Conservation (phyloP, 805 yeast species). For the Wickerhamomyces canadensis region DNA sequence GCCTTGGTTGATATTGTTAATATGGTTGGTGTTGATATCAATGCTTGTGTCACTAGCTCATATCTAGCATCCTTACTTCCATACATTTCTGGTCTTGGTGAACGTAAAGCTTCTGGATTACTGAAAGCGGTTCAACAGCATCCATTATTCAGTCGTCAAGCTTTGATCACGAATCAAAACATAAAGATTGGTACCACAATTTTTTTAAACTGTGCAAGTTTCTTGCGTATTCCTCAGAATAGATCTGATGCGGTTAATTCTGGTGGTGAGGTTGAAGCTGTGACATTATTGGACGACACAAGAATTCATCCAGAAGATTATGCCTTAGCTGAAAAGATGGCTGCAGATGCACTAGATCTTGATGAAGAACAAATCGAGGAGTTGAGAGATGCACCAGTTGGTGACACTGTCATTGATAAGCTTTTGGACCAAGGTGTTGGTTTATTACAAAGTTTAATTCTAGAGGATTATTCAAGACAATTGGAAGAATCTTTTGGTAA, state of each 20-base stretch:
- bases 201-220: constrained; percentile 89
- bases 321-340: constrained; percentile 93
- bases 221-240: constrained; percentile 69
- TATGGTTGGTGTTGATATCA: constrained; percentile 89
- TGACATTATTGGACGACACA: constrained; percentile 78
- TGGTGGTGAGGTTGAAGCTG: constrained; percentile 54
- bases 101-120: constrained; percentile 87
- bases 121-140: constrained; percentile 69
- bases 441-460: constrained; percentile 77
- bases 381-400: constrained; percentile 60
- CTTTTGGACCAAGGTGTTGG: constrained; percentile 63
- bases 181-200: constrained; percentile 60
- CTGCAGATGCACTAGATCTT: constrained; percentile 93
- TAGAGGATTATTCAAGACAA: constrained; percentile 91
- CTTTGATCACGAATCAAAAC: constrained; percentile 74
- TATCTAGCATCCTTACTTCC: constrained; percentile 68
- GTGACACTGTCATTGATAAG: constrained; percentile 61
- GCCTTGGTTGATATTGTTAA: constrained; percentile 87
- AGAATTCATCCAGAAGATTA: constrained; percentile 98
- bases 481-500: constrained; percentile 68
- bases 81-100: constrained; percentile 88
- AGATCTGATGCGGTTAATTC: constrained; percentile 25
- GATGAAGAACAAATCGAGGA: constrained; percentile 91
- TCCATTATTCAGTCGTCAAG: constrained; percentile 70
- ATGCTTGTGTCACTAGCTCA: constrained; percentile 75